Evolutionary conservation across 2,329 filamentous ascomycete genomes (phyloP).

Genomic region (Thermomyces lanuginosus): DNA sequence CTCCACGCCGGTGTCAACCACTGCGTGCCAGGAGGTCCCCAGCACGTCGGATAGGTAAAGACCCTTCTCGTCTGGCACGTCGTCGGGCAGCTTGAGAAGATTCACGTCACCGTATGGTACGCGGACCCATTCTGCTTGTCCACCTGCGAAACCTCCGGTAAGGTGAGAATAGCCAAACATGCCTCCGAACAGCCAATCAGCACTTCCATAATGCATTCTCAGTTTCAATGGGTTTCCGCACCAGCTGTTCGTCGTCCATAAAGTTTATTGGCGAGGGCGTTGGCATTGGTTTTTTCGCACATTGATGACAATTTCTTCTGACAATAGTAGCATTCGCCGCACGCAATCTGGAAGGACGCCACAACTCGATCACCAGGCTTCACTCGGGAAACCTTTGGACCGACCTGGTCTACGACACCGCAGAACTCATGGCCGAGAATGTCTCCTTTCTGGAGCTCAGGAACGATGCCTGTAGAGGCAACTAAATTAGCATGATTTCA

Average conservation of each 20-base stretch:
- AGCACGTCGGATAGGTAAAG: constrained; percentile 71
- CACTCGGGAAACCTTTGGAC: constrained; percentile 37
- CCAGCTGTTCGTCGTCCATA: constrained; percentile 63
- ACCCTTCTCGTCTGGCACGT: constrained; percentile 69
- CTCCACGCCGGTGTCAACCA: constrained; percentile 70
- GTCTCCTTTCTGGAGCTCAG: constrained; percentile 47
- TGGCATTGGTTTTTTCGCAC: constrained; percentile 66
- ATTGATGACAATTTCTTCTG: constrained; percentile 61
- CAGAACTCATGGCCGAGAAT: constrained; percentile 48
- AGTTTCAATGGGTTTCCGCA: constrained; percentile 15
- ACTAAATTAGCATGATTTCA: constrained; percentile 1
- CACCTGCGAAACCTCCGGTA: constrained; percentile 72
- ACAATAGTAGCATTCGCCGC: constrained; percentile 55
- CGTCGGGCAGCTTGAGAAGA: constrained; percentile 59
- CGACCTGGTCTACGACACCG: constrained; percentile 38
- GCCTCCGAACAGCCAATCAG: constrained; percentile 15
- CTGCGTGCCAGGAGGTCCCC: constrained; percentile 61
- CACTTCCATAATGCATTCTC: not conserved
- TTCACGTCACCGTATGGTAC: constrained; percentile 71
- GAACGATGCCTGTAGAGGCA: constrained; percentile 27
- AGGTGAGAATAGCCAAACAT: constrained; percentile 60
- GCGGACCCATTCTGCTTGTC: constrained; percentile 73
- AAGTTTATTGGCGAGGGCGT: constrained; percentile 54
- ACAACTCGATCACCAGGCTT: constrained; percentile 55
- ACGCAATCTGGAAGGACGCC: constrained; percentile 70